Evolutionary conservation across 805 yeast species (phyloP), one percentile per base, ranked within the genome.

Genomic region (Pichia ethanolica): DNA sequence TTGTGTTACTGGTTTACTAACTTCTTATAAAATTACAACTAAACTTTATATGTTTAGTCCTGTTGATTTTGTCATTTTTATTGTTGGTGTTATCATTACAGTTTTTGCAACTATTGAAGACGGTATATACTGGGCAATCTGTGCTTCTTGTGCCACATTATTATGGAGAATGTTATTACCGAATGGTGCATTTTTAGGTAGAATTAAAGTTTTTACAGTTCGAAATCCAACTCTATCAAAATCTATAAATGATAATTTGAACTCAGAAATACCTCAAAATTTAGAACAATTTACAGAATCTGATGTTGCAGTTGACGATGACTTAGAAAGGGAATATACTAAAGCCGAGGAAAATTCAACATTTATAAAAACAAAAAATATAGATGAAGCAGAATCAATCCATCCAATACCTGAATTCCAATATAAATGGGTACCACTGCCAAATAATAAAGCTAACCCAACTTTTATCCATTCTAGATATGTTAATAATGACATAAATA

Each of bases 61-160:
- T 32, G 53, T 86, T 30, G 96, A 88, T 66, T 78, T 75, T 60
- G 72, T 81, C 27, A 83, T 88, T 48, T 88, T 88, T 70, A 46
- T 88, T 12, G 76, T 79, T 48, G 89, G 88, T 38, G 83, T 88
- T 12, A 61, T 88, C 45, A 74, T 88, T 58, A 79, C 93, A 37
- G 85, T 89, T 6, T 88, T 88, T 57, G 70, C 88, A 6, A 71
- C 88, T 5, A 85, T 90, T 63, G 97, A 90, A 66, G 71, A 82
- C 61, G 97, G 96, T 70, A 84, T 90, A 58, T 90, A 90, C 70
- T 90, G 89, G 68, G 91, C 96, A 39, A 78, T 88, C 56, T 82
- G 85, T 61, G 91, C 96, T 50, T 86, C 95, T 35, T 78, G 75
- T 57, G 96, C 89, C 20, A 72, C 78, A 42, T 67, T 89, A 51